Conservation (phyloP, 139 green algal genomes). For the Tetraselmis striata region DNA sequence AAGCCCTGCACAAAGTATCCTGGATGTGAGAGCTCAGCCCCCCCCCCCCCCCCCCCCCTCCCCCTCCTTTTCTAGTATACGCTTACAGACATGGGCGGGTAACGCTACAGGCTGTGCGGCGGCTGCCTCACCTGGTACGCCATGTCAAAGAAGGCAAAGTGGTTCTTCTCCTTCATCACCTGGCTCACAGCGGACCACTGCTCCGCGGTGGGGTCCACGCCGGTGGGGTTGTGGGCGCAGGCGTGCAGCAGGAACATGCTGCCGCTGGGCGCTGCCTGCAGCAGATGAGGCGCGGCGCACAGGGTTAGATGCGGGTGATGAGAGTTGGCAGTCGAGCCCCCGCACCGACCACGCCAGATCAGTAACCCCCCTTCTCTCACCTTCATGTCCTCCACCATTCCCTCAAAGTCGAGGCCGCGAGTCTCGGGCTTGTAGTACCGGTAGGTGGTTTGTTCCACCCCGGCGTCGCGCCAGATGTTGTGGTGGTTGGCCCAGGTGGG, state of each 20-base stretch:
- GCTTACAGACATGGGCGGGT: no score
- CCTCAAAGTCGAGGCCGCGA: constrained; percentile 74
- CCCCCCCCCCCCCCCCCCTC: no score
- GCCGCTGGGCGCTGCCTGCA: constrained; percentile 50
- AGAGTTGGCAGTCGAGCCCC: no score
- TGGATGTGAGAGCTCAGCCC: no score
- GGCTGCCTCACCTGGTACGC: constrained; percentile 79
- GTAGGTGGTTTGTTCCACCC: constrained; percentile 33
- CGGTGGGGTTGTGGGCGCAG: constrained; percentile 90
- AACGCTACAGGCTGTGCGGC: no score
- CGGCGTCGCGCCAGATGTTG: constrained; percentile 61
- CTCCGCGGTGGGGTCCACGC: constrained; percentile 80
- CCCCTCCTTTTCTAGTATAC: no score
- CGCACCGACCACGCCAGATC: no score
- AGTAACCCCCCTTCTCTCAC: no score
- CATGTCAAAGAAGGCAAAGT: constrained; percentile 89
- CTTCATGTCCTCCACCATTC: constrained; percentile 70
- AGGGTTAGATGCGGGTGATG: neutral
- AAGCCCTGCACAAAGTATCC: constrained; percentile 59
- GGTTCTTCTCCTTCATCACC: constrained; percentile 58
- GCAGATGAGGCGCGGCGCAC: no score
- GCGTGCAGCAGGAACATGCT: constrained; percentile 83
- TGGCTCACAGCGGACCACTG: constrained; percentile 69
- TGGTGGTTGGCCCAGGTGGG: constrained; percentile 79
- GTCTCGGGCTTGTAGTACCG: constrained; percentile 86